A percentile compares a stretch with the other conserved stretches of the same genome.
phyloP scores from a whole-genome alignment of 768 basidiomycete species.

The Roridomyces roridus region DNA sequence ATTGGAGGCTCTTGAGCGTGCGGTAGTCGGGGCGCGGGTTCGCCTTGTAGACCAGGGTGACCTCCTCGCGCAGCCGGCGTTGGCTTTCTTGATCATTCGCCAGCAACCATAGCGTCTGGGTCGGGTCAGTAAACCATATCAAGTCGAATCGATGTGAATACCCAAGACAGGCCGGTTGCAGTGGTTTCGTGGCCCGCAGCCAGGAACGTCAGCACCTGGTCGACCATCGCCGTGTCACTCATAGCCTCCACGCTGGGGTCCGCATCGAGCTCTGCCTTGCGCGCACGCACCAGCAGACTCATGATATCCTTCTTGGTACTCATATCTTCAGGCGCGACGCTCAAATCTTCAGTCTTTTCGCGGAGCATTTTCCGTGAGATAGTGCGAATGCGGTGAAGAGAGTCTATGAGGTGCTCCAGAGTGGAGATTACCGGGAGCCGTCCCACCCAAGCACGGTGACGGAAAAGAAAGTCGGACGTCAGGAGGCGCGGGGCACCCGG shows the following conservation, averaged over 20 bases:
- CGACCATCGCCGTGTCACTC: conserved; percentile 56
- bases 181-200: conserved; percentile 51
- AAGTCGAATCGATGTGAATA: too few relatives aligned
- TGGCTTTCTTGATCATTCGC: conserved; percentile 57
- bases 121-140: conserved; percentile 10
- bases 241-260: conserved; percentile 44
- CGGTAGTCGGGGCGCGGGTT: conserved; percentile 44
- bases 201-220: conserved; percentile 60
- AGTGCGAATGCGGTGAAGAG: conserved; percentile 48
- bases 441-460: conserved; percentile 40
- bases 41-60: conserved; percentile 43
- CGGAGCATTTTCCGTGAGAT: conserved; percentile 47
- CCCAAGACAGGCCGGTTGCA: conserved; percentile 56
- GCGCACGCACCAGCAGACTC: conserved; percentile 53
- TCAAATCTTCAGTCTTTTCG: conserved; percentile 45
- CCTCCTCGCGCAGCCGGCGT: conserved; percentile 57
- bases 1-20: conserved; percentile 44
- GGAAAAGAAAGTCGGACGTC: conserved; percentile 42
- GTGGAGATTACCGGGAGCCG: background rate
- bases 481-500: conserved; percentile 40
- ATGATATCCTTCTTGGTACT: conserved; percentile 57
- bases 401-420: conserved; percentile 34
- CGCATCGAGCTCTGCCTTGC: conserved; percentile 42
- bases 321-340: conserved; percentile 38
- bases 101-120: conserved; percentile 58